phyloP scores from a whole-genome alignment of 768 basidiomycete genomes.

The Daedaleopsis nitida region DNA sequence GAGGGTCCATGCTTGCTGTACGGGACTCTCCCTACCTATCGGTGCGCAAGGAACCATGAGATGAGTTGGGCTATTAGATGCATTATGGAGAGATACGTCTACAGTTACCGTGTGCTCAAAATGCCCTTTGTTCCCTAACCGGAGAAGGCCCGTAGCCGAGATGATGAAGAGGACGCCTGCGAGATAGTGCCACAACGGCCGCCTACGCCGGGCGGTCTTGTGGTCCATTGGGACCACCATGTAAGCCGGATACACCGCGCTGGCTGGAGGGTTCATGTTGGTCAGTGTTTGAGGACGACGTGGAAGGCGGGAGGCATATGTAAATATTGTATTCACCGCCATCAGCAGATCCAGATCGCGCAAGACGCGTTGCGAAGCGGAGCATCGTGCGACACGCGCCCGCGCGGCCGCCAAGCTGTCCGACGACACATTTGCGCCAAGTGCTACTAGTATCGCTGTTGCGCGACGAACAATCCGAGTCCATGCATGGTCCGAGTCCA shows the following conservation, averaged over 20 bases:
- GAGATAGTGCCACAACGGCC: constrained; percentile 11
- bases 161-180: constrained; percentile 7
- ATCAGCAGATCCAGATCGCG: too few species aligned
- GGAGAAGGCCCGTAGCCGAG: background rate
- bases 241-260: background rate
- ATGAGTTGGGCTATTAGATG: background rate
- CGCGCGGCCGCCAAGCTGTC: too few species aligned
- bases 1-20: background rate
- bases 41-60: background rate
- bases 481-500: too few species aligned
- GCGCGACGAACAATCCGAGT: too few species aligned
- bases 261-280: background rate
- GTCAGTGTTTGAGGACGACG: too few species aligned
- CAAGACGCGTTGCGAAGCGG: too few species aligned
- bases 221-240: background rate
- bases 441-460: too few species aligned
- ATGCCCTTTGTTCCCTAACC: background rate
- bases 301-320: too few species aligned
- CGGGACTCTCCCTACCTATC: background rate
- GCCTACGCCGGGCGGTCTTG: constrained; percentile 8
- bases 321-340: too few species aligned
- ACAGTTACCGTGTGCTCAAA: background rate
- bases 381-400: too few species aligned
- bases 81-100: background rate
- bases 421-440: too few species aligned